Percentiles rank a stretch among this genome's conserved stretches.
Evolutionary conservation across 306 rosid genomes (phyloP).

Genomic region (Quercus dentata): DNA sequence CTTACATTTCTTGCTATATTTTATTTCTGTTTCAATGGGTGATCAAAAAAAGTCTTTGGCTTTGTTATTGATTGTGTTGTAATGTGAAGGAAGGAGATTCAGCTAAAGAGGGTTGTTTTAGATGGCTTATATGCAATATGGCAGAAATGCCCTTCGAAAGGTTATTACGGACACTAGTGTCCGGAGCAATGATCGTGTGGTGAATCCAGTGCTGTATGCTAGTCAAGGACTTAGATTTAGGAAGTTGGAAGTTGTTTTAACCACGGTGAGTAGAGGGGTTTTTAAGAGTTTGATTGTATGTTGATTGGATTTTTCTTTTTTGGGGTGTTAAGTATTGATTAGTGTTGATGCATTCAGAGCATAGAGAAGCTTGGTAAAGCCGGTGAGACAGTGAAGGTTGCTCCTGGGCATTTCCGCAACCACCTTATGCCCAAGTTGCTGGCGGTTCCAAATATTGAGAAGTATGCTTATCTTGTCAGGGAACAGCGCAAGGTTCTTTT

Average conservation of each 20-base stretch:
- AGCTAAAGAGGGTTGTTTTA: not conserved
- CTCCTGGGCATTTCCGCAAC: slow-evolving; percentile 89
- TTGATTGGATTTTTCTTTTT: not conserved
- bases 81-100: not conserved
- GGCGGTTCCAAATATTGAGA: slow-evolving; percentile 86
- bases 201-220: slow-evolving; percentile 58
- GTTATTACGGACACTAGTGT: slow-evolving; percentile 40
- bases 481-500: slow-evolving; percentile 68
- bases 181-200: slow-evolving; percentile 33
- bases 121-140: slow-evolving; percentile 54
- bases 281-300: not conserved
- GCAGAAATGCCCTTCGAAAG: slow-evolving; percentile 57
- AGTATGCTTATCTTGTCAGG: slow-evolving; percentile 66
- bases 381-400: slow-evolving; percentile 86
- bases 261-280: slow-evolving; percentile 44
- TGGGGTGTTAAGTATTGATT: not conserved
- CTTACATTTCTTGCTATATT: not conserved
- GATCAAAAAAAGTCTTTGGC: not conserved
- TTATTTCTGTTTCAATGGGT: not conserved
- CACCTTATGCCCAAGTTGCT: slow-evolving; percentile 93
- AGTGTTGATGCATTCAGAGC: slow-evolving; percentile 33
- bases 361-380: slow-evolving; percentile 83
- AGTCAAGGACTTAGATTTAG: slow-evolving; percentile 74
- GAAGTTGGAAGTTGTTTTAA: slow-evolving; percentile 78
- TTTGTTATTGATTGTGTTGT: not conserved